These are phyloP conservation scores for Mallotus repandus DNA, from an alignment of 441 rosid species.

Conservation along the genomic window DNA sequence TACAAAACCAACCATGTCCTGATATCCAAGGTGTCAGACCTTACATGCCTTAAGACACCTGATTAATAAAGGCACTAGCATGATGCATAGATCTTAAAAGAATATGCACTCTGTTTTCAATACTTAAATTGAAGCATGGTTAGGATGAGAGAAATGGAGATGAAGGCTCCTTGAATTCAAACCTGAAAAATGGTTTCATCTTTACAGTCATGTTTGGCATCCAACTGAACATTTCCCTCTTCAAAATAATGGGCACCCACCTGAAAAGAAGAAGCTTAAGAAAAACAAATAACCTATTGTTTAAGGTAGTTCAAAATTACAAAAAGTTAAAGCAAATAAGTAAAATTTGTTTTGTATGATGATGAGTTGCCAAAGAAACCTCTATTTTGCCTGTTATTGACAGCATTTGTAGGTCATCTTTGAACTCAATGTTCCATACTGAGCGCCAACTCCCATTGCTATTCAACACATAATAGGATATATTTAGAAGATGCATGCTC, in stretches of 20 bases:
- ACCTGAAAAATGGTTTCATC: conserved; percentile 94
- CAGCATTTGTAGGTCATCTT: conserved; percentile 72
- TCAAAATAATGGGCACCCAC: conserved; percentile 98
- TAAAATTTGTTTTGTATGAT: neutral
- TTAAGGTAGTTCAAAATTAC: neutral
- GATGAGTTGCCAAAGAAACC: conserved; percentile 35
- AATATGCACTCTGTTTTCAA: neutral
- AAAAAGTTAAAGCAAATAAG: neutral
- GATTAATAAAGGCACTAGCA: neutral
- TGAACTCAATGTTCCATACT: conserved; percentile 80
- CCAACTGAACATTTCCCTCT: conserved; percentile 98
- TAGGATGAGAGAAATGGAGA: neutral
- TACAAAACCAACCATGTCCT: neutral
- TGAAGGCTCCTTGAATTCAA: conserved; percentile 10
- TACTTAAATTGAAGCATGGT: neutral
- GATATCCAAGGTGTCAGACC: neutral
- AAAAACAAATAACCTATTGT: neutral
- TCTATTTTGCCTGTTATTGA: conserved; percentile 77
- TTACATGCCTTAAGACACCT: neutral
- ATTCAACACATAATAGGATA: conserved; percentile 27
- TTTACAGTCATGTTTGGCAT: conserved; percentile 78
- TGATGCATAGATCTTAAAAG: neutral
- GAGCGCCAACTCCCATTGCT: conserved; percentile 99
- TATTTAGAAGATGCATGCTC: conserved; percentile 8
- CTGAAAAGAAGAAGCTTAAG: conserved; percentile 32